Evolutionary conservation across 106 monocot genomes (phyloP).

Genomic region (Gastrodia elata): DNA sequence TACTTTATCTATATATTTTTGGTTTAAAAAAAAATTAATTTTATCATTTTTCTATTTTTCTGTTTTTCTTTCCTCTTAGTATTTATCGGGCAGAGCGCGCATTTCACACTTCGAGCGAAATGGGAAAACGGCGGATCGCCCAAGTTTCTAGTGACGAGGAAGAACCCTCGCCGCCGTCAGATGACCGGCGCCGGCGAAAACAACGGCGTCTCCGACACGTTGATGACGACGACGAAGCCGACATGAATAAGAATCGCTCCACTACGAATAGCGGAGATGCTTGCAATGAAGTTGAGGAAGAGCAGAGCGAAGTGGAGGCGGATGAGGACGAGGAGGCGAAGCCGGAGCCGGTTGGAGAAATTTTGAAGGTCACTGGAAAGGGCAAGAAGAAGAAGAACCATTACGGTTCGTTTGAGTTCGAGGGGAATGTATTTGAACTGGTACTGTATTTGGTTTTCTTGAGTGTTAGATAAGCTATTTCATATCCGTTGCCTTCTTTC

Average conservation of each 20-base stretch:
- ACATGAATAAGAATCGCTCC: conserved; percentile 1
- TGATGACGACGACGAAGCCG: conserved; percentile 13
- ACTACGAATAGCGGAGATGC: conserved; percentile 13
- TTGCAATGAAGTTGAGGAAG: conserved; percentile 14
- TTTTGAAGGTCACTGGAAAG: conserved; percentile 55
- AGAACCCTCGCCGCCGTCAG: conserved; percentile 11
- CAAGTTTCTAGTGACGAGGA: conserved; percentile 32
- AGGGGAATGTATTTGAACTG: conserved; percentile 65
- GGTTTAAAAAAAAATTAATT: neutral
- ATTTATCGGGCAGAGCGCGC: conserved; percentile 8
- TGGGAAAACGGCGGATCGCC: conserved; percentile 26
- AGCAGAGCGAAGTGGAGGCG: conserved; percentile 28
- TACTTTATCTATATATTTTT: too few species aligned
- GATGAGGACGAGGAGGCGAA: conserved; percentile 30
- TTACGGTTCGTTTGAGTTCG: conserved; percentile 70
- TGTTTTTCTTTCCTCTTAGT: neutral
- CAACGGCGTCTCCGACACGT: conserved; percentile 11
- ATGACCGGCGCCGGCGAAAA: conserved; percentile 1
- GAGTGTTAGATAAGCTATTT: neutral
- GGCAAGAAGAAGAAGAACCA: conserved; percentile 71
- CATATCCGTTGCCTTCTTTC: neutral
- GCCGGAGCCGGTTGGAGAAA: conserved; percentile 53
- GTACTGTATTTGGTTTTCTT: conserved; percentile 19
- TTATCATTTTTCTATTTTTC: neutral
- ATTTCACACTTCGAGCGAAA: neutral